Base-by-base conservation (phyloP, 2,329 filamentous ascomycete genomes). In the Mycosphaerella sp. region DNA sequence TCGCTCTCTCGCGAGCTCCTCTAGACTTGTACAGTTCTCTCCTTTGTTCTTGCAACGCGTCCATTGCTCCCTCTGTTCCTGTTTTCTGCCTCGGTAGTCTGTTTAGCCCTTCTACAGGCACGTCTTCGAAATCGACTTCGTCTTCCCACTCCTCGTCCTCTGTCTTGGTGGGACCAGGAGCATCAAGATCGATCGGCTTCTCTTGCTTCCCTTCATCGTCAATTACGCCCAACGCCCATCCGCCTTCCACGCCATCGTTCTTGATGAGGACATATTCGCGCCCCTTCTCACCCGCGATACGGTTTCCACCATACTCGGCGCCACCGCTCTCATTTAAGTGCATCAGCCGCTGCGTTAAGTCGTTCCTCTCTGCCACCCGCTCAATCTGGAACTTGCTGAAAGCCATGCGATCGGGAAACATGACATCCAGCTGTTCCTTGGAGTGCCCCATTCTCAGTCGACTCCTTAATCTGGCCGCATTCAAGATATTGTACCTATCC, bases 331-430 rank as follows among this genome's bases (percentile, higher is more conserved):
- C 92, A 63, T 92, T 90, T 64, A 98, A 81, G 63, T 89, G 83
- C 93, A 98, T 98, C 53, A 98, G 75, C 39, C 92, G 80, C 68
- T 98, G 93, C 0, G 95, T 98, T 31, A 98, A 78, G 59, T 95
- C 87, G 65, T 98, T 98, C 47, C 95, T 80, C 73, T 98, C 92
- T 62, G 80, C 83, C 9, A 97, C 95, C 54, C 93, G 79, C 68
- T 97, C 93, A 54, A 98, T 95, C 71, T 98, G 93, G 66, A 98
- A 98, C 57, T 80, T 86, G 1, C 91, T 96, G 67, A 98, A 98
- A 0, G 86, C 93, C 90, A 98, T 96, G 26, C 93, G 83, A 69
- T 98, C 87, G 0, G 93, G 92, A 68, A 98, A 98, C 93, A 98
- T 98, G 44, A 79, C 82, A 62, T 97, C 91, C 11, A 98, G 74